Conservation (phyloP, 441 rosid genomes). For the Breynia disticha region DNA sequence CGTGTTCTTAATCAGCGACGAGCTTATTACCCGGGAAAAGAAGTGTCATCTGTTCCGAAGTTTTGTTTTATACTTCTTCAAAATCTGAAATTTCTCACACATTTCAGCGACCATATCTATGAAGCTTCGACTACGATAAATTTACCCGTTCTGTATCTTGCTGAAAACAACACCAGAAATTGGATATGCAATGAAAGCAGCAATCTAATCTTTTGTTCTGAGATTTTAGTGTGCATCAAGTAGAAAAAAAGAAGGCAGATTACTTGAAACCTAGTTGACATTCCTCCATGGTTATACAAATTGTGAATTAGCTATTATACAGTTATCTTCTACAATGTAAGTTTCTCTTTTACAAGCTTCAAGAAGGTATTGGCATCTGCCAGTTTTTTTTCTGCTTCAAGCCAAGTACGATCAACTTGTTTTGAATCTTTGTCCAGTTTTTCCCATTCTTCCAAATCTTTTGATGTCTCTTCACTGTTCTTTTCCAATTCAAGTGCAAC, state of each 20-base stretch:
- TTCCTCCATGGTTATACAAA: neutral
- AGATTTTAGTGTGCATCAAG: too few relatives aligned
- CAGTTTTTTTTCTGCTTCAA: slow-evolving; percentile 7
- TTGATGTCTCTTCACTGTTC: neutral
- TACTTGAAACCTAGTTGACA: neutral
- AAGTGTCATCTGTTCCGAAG: too few relatives aligned
- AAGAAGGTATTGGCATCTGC: slow-evolving; percentile 13
- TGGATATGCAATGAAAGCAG: too few relatives aligned
- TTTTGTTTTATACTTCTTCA: too few relatives aligned
- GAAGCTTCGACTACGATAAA: too few relatives aligned
- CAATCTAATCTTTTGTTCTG: too few relatives aligned
- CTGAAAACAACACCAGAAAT: too few relatives aligned
- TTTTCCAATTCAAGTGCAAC: slow-evolving; percentile 8
- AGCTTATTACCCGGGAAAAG: too few relatives aligned
- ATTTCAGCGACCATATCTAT: too few relatives aligned
- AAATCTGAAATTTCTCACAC: too few relatives aligned
- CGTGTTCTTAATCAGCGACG: too few relatives aligned
- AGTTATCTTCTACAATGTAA: neutral
- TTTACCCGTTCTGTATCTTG: too few relatives aligned
- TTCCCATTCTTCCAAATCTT: slow-evolving; percentile 13
- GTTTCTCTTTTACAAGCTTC: slow-evolving; percentile 12
- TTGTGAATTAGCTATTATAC: neutral
- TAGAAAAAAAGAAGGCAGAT: neutral
- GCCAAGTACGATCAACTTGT: slow-evolving; percentile 3
- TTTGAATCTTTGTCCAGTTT: slow-evolving; percentile 8